Evolutionary conservation across 78 protist genomes (phyloP), one percentile per base, ranked within the genome.

Genomic region (Salpingoeca rosetta): DNA sequence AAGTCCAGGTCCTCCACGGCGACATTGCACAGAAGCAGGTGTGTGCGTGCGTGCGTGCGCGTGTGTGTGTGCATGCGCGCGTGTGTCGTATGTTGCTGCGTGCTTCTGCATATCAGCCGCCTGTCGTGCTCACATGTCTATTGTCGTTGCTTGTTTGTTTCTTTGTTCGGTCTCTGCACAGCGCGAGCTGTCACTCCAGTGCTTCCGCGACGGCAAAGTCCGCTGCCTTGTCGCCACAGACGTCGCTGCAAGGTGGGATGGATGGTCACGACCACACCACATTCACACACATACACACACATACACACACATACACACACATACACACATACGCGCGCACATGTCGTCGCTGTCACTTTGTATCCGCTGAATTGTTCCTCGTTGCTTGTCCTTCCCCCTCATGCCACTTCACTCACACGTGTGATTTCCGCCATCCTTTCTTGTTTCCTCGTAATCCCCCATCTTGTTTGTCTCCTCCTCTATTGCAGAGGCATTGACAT

Each of bases 261-360:
- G n/a, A n/a, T n/a, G n/a, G n/a, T n/a, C n/a, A n/a, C n/a, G 97
- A 2, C 98, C 98, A 0, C 90, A 96, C 12, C 98, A 96, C 43
- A 95, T 85, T 17, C 88, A n/a, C n/a, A 11, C 27, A 24, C 37
- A 76, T 11, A 76, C 37, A 76, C 7, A 76, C 37, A 76, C 37
- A 76, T 76, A 27, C 37, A 76, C 79, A 76, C 24, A 24, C 79
- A 27, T 28, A 76, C 79, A 76, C 79, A 76, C 24, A 24, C 79
- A 11, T n/a, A 24, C 79, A 76, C 24, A 76, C 79, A 76, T 28
- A 76, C 79, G n/a, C n/a, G n/a, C n/a, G n/a, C n/a, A n/a, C n/a
- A n/a, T n/a, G n/a, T n/a, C n/a, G n/a, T n/a, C n/a, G n/a, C n/a
- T n/a, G n/a, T n/a, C n/a, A n/a, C n/a, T n/a, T n/a, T n/a, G n/a